Evolutionary conservation across 2,329 filamentous ascomycete species (phyloP).

Genomic region (Leptodontidium sp.): DNA sequence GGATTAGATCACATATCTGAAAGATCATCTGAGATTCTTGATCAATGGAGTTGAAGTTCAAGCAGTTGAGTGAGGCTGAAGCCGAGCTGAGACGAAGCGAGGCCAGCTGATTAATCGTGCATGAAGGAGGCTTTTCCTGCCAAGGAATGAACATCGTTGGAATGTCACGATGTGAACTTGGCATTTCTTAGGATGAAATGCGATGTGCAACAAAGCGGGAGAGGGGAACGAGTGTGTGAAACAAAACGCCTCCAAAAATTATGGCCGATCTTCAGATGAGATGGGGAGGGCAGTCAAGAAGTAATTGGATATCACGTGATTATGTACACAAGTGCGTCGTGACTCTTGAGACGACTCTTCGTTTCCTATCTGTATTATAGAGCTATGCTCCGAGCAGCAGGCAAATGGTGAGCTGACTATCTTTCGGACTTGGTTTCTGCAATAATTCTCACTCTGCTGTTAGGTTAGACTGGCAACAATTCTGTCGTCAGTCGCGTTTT

Average conservation of each 20-base stretch:
- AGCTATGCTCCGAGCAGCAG: no score
- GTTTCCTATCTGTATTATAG: no score
- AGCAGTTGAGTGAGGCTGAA: neutral
- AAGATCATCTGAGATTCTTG: neutral
- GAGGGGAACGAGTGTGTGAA: neutral
- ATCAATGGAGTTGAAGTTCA: neutral
- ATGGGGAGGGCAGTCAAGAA: neutral
- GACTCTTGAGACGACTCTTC: no score
- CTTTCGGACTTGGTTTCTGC: no score
- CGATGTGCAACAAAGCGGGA: slow-evolving; percentile 4
- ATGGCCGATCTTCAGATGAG: no score
- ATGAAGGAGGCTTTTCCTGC: slow-evolving; percentile 10
- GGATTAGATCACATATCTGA: neutral
- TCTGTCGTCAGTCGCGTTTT: no score
- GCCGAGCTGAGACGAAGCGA: neutral
- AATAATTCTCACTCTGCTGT: no score
- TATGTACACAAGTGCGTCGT: no score
- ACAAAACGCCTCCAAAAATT: neutral
- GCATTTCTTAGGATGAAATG: neutral
- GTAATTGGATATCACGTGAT: neutral
- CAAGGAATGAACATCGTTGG: neutral
- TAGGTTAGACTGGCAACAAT: no score
- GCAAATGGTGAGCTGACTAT: no score
- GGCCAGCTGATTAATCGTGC: slow-evolving; percentile 2
- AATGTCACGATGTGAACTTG: neutral